A percentile compares a stretch with the other conserved stretches of the same genome.
Evolutionary conservation across 495 filamentous ascomycete genomes (phyloP).

Genomic region (Neurospora sp.): DNA sequence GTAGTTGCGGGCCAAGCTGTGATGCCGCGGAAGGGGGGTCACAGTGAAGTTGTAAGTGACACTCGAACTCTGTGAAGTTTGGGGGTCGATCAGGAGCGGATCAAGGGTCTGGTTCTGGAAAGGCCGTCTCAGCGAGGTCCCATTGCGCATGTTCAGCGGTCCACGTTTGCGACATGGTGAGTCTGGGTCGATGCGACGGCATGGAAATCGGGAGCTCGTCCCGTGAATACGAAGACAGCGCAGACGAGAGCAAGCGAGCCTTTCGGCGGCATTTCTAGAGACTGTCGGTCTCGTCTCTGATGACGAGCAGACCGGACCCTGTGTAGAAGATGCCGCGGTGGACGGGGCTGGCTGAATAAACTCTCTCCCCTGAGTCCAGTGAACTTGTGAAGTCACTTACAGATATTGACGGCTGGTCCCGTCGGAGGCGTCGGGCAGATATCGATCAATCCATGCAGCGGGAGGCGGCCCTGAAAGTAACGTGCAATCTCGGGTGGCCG

Average conservation of each 20-base stretch:
- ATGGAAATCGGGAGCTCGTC: conserved; percentile 12
- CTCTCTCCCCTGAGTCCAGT: neutral
- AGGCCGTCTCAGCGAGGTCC: neutral
- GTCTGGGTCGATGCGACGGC: conserved; percentile 8
- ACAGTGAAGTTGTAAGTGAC: neutral
- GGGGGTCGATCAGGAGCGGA: neutral
- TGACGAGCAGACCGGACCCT: neutral
- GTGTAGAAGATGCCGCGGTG: neutral
- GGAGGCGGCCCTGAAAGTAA: neutral
- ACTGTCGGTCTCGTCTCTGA: neutral
- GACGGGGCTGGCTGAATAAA: neutral
- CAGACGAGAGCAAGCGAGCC: neutral
- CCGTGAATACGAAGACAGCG: conserved; percentile 11
- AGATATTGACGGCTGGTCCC: neutral
- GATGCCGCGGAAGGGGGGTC: neutral
- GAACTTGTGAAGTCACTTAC: neutral
- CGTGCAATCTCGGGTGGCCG: neutral
- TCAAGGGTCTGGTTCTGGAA: neutral
- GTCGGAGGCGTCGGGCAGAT: neutral
- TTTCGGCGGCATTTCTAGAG: neutral
- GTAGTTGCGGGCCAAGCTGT: neutral
- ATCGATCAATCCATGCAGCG: neutral
- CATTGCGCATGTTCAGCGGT: neutral
- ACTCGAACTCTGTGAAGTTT: neutral
- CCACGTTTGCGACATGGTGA: neutral